Base-by-base conservation (phyloP, 257 asterid species). In the Craterostigma plantagineum region DNA sequence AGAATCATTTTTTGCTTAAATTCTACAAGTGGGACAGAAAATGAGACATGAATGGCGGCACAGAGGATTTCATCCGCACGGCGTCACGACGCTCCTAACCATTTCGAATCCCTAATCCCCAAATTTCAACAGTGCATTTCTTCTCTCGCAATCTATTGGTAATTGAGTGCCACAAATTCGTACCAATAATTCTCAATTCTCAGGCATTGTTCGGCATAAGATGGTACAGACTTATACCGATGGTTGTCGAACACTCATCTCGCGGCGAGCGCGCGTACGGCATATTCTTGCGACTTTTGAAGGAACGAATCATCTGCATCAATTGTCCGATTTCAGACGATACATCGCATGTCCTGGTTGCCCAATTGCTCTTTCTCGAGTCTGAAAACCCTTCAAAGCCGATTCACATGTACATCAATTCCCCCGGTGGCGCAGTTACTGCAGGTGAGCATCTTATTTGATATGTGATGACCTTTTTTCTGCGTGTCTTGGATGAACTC, bases 241-340 rank as follows among this genome's bases (percentile, higher is more conserved):
- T 78, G 94, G 97, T 86, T 54, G 72, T 85, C 43, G 94, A 86
- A 64, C 94, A 81, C 53, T 81, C 97, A 9, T 73, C 94, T 4
- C 52, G 91, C 35, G 97, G 94, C 15, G 97, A 86, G 54, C 71
- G 97, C 45, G 91, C 94, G 15, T 86, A 86, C 58, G 97, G 81
- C 57, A 86, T 86, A 16, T 86, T 81, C 63, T 86, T 94, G 35
- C 73, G 97, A 27, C 55, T 86, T 46, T 63, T 81, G 30, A 86
- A 86, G 69, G 97, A 86, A 59, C 69, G 97, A 34, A 86, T 86
- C 59, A 66, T 86, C 42, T 78, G 94, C 73, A 81, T 86, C 53
- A 86, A 86, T 45, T 92, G 97, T 3, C 78, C 87, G 10, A 76
- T 86, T 48, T 54, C 79, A 34, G 97, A 86, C 49, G 93, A 86